Evolutionary conservation across 805 yeast species (phyloP).

Genomic region (Metschnikowia vanudenii): DNA sequence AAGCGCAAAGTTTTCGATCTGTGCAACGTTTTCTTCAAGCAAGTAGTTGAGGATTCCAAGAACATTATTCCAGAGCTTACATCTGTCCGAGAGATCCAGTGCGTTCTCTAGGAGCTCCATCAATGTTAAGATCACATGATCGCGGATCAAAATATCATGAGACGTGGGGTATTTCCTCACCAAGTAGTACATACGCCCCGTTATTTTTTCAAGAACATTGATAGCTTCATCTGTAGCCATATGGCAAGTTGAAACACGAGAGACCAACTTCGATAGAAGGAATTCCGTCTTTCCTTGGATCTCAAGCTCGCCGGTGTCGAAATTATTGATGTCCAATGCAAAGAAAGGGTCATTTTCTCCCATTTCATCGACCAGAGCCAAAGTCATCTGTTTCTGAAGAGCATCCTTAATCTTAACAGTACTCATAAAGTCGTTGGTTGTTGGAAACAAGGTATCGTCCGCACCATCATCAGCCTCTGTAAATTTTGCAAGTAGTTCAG

Average conservation of each 20-base stretch:
- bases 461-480: slow-evolving; percentile 20
- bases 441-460: slow-evolving; percentile 2
- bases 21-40: slow-evolving; percentile 29
- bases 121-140: slow-evolving; percentile 40
- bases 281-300: slow-evolving; percentile 41
- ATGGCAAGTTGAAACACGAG: slow-evolving; percentile 31
- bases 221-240: slow-evolving; percentile 32
- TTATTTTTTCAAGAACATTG: slow-evolving; percentile 31
- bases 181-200: slow-evolving; percentile 38
- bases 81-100: slow-evolving; percentile 29
- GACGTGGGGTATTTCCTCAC: slow-evolving; percentile 39
- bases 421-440: neutral
- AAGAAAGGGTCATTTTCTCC: slow-evolving; percentile 39
- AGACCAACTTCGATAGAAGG: slow-evolving; percentile 31
- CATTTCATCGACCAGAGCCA: slow-evolving; percentile 5
- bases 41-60: slow-evolving; percentile 35
- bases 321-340: slow-evolving; percentile 36
- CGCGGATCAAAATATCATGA: slow-evolving; percentile 40
- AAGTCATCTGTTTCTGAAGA: slow-evolving; percentile 2
- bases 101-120: slow-evolving; percentile 39
- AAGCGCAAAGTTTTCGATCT: slow-evolving; percentile 42
- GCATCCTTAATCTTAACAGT: slow-evolving; percentile 1
- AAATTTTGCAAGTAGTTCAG: slow-evolving; percentile 32
- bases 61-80: slow-evolving; percentile 37
- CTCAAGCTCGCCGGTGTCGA: slow-evolving; percentile 42